Conservation (phyloP, 345 rosid species). For the Populus davidiana region DNA sequence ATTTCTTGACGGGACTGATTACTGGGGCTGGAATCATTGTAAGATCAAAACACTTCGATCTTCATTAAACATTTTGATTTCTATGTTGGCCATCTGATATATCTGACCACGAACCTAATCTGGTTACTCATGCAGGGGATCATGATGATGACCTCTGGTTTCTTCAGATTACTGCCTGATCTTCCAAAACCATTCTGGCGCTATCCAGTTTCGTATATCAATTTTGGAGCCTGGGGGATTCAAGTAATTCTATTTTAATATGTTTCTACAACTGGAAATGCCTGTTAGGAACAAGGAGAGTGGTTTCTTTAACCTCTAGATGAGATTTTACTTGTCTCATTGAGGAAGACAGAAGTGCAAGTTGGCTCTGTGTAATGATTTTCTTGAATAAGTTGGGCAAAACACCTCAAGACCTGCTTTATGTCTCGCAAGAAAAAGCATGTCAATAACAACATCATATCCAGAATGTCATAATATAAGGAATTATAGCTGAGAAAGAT, state of each 20-base stretch:
- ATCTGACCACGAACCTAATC: neutral
- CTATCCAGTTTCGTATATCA: conserved; percentile 68
- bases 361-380: too few species aligned
- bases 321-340: too few species aligned
- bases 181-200: conserved; percentile 84
- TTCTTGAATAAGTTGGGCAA: too few species aligned
- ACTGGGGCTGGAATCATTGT: conserved; percentile 78
- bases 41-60: conserved; percentile 21
- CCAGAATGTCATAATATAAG: neutral
- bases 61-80: neutral
- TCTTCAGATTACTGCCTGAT: conserved; percentile 77
- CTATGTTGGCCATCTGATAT: neutral
- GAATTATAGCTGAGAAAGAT: too few species aligned
- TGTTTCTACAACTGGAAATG: neutral
- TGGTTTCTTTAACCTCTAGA: too few species aligned
- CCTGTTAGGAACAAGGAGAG: too few species aligned
- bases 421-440: neutral
- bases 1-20: conserved; percentile 70
- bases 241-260: conserved; percentile 41
- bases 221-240: conserved; percentile 73
- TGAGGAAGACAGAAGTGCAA: too few species aligned
- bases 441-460: neutral
- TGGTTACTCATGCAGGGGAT: conserved; percentile 48
- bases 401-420: neutral
- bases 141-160: conserved; percentile 88